A percentile compares a stretch with the other conserved stretches of the same genome.
Conservation (phyloP, 768 basidiomycete genomes). For the Trametopsis cervina region DNA sequence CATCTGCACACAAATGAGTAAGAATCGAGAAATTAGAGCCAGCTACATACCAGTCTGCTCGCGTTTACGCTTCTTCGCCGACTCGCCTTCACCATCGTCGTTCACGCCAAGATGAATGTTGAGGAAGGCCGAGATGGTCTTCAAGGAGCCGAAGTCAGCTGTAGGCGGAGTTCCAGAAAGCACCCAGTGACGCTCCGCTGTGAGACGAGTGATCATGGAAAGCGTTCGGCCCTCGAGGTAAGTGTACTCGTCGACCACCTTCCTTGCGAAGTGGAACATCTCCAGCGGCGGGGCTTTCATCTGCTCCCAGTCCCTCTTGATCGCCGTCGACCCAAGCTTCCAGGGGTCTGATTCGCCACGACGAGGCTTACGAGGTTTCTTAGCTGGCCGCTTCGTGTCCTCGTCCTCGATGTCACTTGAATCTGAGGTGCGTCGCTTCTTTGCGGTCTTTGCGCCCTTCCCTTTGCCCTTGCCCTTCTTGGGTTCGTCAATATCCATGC, state of each 20-base stretch:
- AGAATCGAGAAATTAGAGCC: conserved; percentile 1
- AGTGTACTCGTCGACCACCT: conserved; percentile 92
- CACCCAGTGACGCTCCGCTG: conserved; percentile 84
- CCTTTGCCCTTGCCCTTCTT: conserved; percentile 18
- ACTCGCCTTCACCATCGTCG: conserved; percentile 76
- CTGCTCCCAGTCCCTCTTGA: conserved; percentile 66
- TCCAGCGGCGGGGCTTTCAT: conserved; percentile 84
- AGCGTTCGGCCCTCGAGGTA: conserved; percentile 81
- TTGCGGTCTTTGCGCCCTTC: conserved; percentile 31
- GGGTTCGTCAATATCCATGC: conserved; percentile 46
- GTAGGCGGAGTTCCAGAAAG: conserved; percentile 96
- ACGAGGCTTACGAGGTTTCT: conserved; percentile 63
- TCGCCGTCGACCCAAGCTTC: conserved; percentile 57
- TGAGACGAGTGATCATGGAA: conserved; percentile 68
- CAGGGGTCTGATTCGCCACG: conserved; percentile 66
- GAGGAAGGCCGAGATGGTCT: conserved; percentile 86
- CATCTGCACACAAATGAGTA: conserved; percentile 39
- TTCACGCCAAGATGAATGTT: conserved; percentile 88
- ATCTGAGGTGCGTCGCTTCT: conserved; percentile 35
- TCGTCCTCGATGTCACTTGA: conserved; percentile 22
- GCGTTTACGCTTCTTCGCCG: conserved; percentile 69
- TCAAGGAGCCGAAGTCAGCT: conserved; percentile 83
- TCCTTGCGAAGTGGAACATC: conserved; percentile 86
- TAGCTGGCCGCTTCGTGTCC: conserved; percentile 26
- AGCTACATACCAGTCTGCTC: conserved; percentile 69